Conservation (phyloP, 805 yeast genomes). For the Candida jianshihensis region DNA sequence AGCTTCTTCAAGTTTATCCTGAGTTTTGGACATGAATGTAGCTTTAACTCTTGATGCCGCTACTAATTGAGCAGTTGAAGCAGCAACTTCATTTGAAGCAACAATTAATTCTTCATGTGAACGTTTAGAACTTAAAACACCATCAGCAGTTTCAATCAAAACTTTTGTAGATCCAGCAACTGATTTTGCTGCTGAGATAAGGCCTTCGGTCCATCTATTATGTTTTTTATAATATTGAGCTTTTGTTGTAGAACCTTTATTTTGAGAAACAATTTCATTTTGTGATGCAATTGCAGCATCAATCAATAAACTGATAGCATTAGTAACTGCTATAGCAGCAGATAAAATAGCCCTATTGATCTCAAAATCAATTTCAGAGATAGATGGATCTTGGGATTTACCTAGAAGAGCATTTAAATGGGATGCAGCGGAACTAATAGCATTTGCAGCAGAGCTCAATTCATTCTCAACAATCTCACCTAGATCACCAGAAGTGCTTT, state of each 20-base stretch:
- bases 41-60: constrained; percentile 89
- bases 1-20: constrained; percentile 63
- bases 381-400: constrained; percentile 41
- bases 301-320: constrained; percentile 67
- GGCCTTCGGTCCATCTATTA: constrained; percentile 91
- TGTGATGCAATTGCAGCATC: constrained; percentile 76
- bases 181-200: constrained; percentile 81
- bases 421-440: constrained; percentile 59
- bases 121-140: constrained; percentile 56
- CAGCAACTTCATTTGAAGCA: constrained; percentile 87
- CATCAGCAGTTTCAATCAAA: constrained; percentile 83
- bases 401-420: constrained; percentile 47
- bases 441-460: constrained; percentile 63
- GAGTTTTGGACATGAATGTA: constrained; percentile 66
- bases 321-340: constrained; percentile 75
- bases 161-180: constrained; percentile 79
- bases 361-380: constrained; percentile 52
- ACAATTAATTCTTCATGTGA: constrained; percentile 81
- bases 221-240: constrained; percentile 80
- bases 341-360: constrained; percentile 70
- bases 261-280: constrained; percentile 68
- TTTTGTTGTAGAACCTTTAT: constrained; percentile 56
- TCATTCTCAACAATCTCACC: constrained; percentile 70
- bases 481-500: constrained; percentile 42
- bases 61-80: constrained; percentile 86